Conservation (phyloP, 2,329 filamentous ascomycete species). For the Ceratocystis albifundus region DNA sequence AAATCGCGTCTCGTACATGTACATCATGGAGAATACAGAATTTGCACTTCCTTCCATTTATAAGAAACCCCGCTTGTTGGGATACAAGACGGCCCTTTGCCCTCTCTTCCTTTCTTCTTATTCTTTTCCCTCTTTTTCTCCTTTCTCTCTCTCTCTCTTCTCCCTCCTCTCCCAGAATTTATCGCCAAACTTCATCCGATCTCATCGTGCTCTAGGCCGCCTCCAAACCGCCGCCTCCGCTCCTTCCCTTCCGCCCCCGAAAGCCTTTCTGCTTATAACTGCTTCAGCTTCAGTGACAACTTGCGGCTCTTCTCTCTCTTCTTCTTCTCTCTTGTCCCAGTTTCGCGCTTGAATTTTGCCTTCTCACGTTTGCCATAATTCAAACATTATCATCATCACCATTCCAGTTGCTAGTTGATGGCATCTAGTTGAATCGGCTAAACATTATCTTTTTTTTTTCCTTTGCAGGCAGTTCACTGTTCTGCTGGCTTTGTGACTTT, state of each 20-base stretch:
- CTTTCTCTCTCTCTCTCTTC: background rate
- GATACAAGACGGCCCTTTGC: background rate
- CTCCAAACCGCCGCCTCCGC: background rate
- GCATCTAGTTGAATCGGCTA: background rate
- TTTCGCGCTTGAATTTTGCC: background rate
- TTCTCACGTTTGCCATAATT: background rate
- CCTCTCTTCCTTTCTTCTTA: background rate
- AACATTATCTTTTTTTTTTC: background rate
- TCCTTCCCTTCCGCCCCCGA: background rate
- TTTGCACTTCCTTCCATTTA: slow-evolving; percentile 6
- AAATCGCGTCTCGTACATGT: background rate
- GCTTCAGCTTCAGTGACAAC: background rate
- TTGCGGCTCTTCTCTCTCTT: background rate
- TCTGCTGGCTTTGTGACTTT: slow-evolving; percentile 6
- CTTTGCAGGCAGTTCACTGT: background rate
- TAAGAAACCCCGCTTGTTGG: background rate
- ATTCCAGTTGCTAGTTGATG: background rate
- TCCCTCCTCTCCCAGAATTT: background rate
- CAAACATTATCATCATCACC: slow-evolving; percentile 8
- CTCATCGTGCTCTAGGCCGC: background rate
- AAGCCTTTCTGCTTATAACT: background rate
- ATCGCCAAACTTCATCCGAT: slow-evolving; percentile 8
- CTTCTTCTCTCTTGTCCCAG: background rate
- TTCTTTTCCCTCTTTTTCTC: background rate
- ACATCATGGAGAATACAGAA: background rate